phyloP scores from a whole-genome alignment of 176 grass and related monocot genomes.

The maize (Zea mays) region Zm-B73-REFERENCE-NAM-5.0 NC_050105.1:114252001-114252500 shows the following conservation, averaged over 20 bases:
- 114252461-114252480: background rate
- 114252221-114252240: conserved; percentile 48
- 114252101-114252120: conserved; percentile 59
- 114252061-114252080: conserved; percentile 26
- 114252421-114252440: conserved; percentile 88
- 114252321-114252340: conserved; percentile 41
- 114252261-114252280: conserved; percentile 64
- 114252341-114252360: conserved; percentile 50
- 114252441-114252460: conserved; percentile 62
- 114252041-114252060: conserved; percentile 29
- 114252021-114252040: background rate
- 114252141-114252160: conserved; percentile 42
- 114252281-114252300: conserved; percentile 68
- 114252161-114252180: conserved; percentile 46
- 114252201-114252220: conserved; percentile 30
- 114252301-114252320: conserved; percentile 49
- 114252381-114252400: conserved; percentile 71
- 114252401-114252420: conserved; percentile 75
- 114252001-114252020: too few relatives aligned
- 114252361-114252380: conserved; percentile 83
- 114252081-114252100: conserved; percentile 56
- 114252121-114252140: conserved; percentile 70
- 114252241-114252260: conserved; percentile 68
- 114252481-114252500: conserved; percentile 42
- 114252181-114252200: conserved; percentile 50